Conservation (phyloP, 2,329 filamentous ascomycete genomes). For the Xylariaceae sp. region DNA sequence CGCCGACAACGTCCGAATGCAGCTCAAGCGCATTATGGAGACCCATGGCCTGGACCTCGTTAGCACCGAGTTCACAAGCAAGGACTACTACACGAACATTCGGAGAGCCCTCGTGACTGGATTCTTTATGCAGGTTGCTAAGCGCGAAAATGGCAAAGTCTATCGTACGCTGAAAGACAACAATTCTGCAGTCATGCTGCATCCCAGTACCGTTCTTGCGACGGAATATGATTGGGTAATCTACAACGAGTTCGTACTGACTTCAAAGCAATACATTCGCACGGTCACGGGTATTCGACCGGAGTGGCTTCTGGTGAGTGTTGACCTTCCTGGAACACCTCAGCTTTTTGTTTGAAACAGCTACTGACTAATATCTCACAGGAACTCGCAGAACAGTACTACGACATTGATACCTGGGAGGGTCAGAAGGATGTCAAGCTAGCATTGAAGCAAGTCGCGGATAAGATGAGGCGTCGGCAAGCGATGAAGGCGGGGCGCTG, state of each 20-base stretch:
- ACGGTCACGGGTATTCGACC: slow-evolving; percentile 88
- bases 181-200: slow-evolving; percentile 86
- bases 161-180: slow-evolving; percentile 97
- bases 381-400: slow-evolving; percentile 94
- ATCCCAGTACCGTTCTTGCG: slow-evolving; percentile 85
- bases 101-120: slow-evolving; percentile 85
- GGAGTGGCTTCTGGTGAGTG: slow-evolving; percentile 83
- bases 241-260: slow-evolving; percentile 98
- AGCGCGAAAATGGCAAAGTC: slow-evolving; percentile 83
- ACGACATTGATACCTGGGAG: slow-evolving; percentile 76
- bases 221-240: slow-evolving; percentile 94
- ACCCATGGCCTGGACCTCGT: slow-evolving; percentile 79
- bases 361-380: slow-evolving; percentile 27
- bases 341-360: no score
- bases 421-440: slow-evolving; percentile 79
- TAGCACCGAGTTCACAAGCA: slow-evolving; percentile 87
- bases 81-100: slow-evolving; percentile 98
- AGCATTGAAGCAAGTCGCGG: slow-evolving; percentile 51
- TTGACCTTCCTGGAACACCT: background rate
- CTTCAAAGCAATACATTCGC: slow-evolving; percentile 95
- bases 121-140: slow-evolving; percentile 99
- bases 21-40: slow-evolving; percentile 97
- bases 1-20: slow-evolving; percentile 87
- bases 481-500: slow-evolving; percentile 46
- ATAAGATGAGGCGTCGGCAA: slow-evolving; percentile 58